Conservation (phyloP, 169 alveolate genomes). For the Amoebophrya sp. region DNA sequence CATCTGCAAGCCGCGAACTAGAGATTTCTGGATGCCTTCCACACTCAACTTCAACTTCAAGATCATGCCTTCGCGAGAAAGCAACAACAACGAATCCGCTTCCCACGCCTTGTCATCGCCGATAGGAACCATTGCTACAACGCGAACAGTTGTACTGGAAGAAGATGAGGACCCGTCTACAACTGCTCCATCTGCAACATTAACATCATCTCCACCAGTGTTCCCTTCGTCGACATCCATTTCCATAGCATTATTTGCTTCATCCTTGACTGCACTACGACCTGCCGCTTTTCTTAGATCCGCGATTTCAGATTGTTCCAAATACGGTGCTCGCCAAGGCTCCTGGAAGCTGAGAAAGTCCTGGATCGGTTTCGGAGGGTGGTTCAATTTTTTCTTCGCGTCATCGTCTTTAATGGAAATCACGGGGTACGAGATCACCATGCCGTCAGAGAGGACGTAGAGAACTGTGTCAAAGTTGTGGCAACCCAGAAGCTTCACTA, state of each 20-base stretch:
- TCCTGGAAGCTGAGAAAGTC: background rate
- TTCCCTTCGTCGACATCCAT: background rate
- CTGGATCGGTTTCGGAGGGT: background rate
- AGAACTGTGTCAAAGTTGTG: slow-evolving; percentile 22
- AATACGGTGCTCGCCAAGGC: background rate
- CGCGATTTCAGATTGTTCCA: background rate
- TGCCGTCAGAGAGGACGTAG: background rate
- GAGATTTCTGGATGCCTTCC: background rate
- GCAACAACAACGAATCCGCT: background rate
- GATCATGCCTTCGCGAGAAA: background rate
- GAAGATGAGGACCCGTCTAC: background rate
- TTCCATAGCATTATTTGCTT: background rate
- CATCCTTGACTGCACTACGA: too few species aligned
- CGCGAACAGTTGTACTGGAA: background rate
- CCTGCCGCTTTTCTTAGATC: too few species aligned
- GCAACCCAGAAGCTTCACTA: background rate
- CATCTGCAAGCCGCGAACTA: background rate
- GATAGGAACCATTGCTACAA: background rate
- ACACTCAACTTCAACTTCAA: background rate
- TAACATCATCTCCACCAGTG: background rate
- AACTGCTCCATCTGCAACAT: background rate
- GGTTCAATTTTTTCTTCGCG: background rate
- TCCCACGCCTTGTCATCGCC: background rate
- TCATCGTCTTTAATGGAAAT: background rate
- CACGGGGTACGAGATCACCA: background rate